These are phyloP conservation scores for Colletotrichum musae DNA, from an alignment of 2,329 filamentous ascomycete genomes.

Conservation along the genomic window DNA sequence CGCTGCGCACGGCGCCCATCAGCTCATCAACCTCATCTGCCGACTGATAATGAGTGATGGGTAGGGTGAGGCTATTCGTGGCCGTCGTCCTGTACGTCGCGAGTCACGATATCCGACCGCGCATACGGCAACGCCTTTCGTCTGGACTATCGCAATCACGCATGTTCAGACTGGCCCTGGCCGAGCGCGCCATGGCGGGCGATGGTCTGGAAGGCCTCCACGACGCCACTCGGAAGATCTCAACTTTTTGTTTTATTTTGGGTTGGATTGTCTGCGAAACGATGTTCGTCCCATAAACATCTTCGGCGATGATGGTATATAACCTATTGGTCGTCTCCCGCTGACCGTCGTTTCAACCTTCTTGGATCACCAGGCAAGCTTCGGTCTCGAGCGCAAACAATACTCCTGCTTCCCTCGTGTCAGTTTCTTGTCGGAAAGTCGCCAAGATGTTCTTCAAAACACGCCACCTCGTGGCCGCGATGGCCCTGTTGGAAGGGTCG, in stretches of 20 bases:
- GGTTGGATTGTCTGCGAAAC: slow-evolving; percentile 2
- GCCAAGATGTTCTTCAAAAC: slow-evolving; percentile 22
- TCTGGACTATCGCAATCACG: slow-evolving; percentile 2
- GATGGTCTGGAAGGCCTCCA: not conserved
- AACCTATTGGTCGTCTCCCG: not conserved
- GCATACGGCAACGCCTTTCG: not conserved
- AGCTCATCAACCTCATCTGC: not conserved
- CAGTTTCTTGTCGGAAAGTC: not conserved
- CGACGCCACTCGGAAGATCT: slow-evolving; percentile 23
- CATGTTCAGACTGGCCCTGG: slow-evolving; percentile 15
- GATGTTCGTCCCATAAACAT: not conserved
- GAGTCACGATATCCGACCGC: slow-evolving; percentile 23
- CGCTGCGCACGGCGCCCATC: slow-evolving; percentile 5
- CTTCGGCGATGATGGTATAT: slow-evolving; percentile 1
- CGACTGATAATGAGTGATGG: not conserved
- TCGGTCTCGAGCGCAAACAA: not conserved
- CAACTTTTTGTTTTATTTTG: not conserved
- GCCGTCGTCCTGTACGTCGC: too few species aligned
- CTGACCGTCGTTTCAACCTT: not conserved
- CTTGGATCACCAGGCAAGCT: not conserved
- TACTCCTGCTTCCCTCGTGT: slow-evolving; percentile 5
- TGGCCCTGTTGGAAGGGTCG: slow-evolving; percentile 29
- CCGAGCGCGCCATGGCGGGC: slow-evolving; percentile 12
- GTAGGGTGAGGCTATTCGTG: not conserved
- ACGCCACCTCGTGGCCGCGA: slow-evolving; percentile 14